Base-by-base conservation (phyloP, 106 monocot species). In the Triglochin maritima region DNA sequence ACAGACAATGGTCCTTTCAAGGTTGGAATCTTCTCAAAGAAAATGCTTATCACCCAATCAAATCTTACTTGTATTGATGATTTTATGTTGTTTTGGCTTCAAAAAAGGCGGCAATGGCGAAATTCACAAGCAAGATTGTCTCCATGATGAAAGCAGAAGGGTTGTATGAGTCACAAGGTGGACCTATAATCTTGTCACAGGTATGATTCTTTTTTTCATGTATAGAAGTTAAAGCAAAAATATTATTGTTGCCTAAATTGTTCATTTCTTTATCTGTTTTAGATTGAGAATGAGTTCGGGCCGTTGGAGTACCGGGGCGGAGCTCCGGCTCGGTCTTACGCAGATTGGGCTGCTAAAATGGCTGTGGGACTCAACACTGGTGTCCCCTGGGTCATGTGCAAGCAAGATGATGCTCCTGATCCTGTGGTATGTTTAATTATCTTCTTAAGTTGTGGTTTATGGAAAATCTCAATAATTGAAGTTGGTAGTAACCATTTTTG, bases 201-300 rank as follows among this genome's bases (percentile, higher is more conserved):
- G 85, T 81, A 49, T 57, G 11, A 52, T 48, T 53, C 67, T 61
- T n/a, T 9, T 51, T 10, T 29, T 5, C 51, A 10, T 44, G 47
- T 49, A 8, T 8, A 5, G 11, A 12, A 59, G 7, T 12, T 52
- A 11, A 11, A 52, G 52, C 9, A 52, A 29, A 29, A 29, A 29
- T 29, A 29, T 29, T 29, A 29, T 29, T 29, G 42, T 60, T 44
- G 6, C 68, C 56, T 51, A 51, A 50, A 61, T 61, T 8, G 12
- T 48, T 48, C 60, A 6, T 42, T 16, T 2, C 44, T 60, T 29
- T 9, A 29, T n/a, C 15, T 54, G 15, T 6, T 44, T 9, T 62
- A 98, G 95, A 90, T 96, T 69, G 95, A 96, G 74, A 96, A 96
- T 71, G 95, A 96, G 47, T 90, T 85, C 50, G 95, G 95, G 10